Conservation (phyloP, 2,329 filamentous ascomycete species). For the Talaromyces islandicus region DNA sequence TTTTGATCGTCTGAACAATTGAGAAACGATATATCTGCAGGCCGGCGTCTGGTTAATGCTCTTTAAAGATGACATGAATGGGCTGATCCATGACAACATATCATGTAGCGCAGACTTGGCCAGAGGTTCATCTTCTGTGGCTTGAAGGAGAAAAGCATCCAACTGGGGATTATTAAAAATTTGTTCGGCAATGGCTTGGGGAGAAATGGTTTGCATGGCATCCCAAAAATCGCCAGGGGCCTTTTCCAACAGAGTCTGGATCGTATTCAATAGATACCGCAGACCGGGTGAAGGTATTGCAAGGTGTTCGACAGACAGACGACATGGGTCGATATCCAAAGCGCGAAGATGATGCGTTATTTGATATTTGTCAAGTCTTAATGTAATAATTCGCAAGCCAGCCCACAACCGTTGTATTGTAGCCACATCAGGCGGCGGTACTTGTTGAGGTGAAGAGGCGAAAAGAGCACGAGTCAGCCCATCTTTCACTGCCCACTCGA, state of each 20-base stretch:
- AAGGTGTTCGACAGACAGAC: slow-evolving; percentile 61
- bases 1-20: slow-evolving; percentile 60
- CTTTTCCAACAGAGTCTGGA: slow-evolving; percentile 66
- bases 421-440: slow-evolving; percentile 32
- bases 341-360: slow-evolving; percentile 73
- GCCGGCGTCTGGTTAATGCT: slow-evolving; percentile 70
- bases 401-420: slow-evolving; percentile 72
- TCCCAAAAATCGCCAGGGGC: slow-evolving; percentile 82
- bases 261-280: slow-evolving; percentile 62
- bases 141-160: slow-evolving; percentile 48
- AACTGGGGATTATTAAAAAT: slow-evolving; percentile 70
- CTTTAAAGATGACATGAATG: slow-evolving; percentile 72
- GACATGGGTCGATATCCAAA: slow-evolving; percentile 65
- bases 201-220: slow-evolving; percentile 73
- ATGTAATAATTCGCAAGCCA: slow-evolving; percentile 68
- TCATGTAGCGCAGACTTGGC: slow-evolving; percentile 53
- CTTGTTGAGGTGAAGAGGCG: slow-evolving; percentile 52
- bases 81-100: slow-evolving; percentile 70
- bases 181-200: slow-evolving; percentile 74
- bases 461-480: slow-evolving; percentile 63
- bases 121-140: slow-evolving; percentile 46
- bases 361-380: slow-evolving; percentile 64
- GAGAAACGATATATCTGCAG: slow-evolving; percentile 70
- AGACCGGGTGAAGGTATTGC: slow-evolving; percentile 57
- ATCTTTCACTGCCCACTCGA: slow-evolving; percentile 80